A percentile compares a stretch with the other conserved stretches of the same genome.
Conservation (phyloP, 2,329 filamentous ascomycete species). For the Aspergillus vadensis region DNA sequence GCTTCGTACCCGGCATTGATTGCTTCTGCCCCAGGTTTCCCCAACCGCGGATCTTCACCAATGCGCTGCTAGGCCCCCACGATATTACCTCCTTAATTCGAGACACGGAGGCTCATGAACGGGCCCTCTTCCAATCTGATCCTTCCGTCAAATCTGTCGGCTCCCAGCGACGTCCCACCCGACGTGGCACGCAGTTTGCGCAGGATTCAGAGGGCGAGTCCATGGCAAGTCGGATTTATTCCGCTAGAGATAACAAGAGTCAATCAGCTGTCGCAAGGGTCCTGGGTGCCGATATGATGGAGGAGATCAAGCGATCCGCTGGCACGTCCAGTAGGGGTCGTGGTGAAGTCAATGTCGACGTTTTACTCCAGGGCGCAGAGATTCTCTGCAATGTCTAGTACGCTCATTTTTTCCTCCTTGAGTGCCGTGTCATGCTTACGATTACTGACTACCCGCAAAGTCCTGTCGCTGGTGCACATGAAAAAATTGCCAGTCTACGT, state of each 20-base stretch:
- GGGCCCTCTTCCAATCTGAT: conserved; percentile 90
- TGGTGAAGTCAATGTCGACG: conserved; percentile 81
- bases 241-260: conserved; percentile 64
- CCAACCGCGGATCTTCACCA: conserved; percentile 90
- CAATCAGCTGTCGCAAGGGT: conserved; percentile 85
- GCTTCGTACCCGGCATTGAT: neutral
- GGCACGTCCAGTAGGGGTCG: conserved; percentile 54
- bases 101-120: conserved; percentile 92
- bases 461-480: conserved; percentile 73
- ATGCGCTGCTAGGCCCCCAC: conserved; percentile 80
- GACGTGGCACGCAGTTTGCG: conserved; percentile 54
- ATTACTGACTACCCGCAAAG: conserved; percentile 38
- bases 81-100: conserved; percentile 95
- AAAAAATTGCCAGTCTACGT: conserved; percentile 73
- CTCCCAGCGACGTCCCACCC: conserved; percentile 49
- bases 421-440: neutral
- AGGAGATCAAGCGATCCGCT: conserved; percentile 67
- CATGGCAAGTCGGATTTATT: conserved; percentile 49
- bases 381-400: conserved; percentile 86
- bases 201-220: conserved; percentile 41
- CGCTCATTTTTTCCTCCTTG: conserved; percentile 27
- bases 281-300: conserved; percentile 81
- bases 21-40: conserved; percentile 66
- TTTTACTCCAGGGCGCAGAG: conserved; percentile 82
- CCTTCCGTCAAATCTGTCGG: conserved; percentile 58